These are phyloP conservation scores for Hibiscus trionum DNA, from an alignment of 345 rosid species.

Conservation along the genomic window DNA sequence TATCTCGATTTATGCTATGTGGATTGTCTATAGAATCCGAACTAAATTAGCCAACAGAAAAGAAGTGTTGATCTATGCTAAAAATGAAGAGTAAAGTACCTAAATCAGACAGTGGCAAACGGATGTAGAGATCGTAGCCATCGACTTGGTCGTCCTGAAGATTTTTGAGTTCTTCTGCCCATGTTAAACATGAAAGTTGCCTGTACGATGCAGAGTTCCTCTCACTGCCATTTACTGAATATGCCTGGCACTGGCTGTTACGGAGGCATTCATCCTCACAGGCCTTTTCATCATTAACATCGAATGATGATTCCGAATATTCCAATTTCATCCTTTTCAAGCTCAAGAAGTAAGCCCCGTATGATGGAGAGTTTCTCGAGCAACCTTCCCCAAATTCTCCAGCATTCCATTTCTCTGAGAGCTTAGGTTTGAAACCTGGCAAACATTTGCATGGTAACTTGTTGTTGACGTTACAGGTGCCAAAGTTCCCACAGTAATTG, in stretches of 20 bases:
- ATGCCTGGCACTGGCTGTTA: constrained; percentile 27
- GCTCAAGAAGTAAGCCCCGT: constrained; percentile 11
- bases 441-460: constrained; percentile 30
- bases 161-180: constrained; percentile 10
- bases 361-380: constrained; percentile 9
- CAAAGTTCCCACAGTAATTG: constrained; percentile 33
- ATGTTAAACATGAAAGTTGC: constrained; percentile 19
- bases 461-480: constrained; percentile 26
- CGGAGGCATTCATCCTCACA: constrained; percentile 19
- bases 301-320: neutral
- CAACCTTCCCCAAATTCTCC: constrained; percentile 30
- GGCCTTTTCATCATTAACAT: neutral
- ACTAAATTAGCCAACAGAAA: neutral
- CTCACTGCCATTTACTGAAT: neutral
- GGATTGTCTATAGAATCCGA: neutral
- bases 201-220: neutral
- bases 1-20: neutral
- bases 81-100: constrained; percentile 15
- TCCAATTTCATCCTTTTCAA: constrained; percentile 16
- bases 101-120: constrained; percentile 5
- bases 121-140: constrained; percentile 13
- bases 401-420: constrained; percentile 16
- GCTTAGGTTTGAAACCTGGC: constrained; percentile 32
- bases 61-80: neutral
- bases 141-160: constrained; percentile 9